Conservation (phyloP, 345 rosid species). For the Syzygium aromaticum region DNA sequence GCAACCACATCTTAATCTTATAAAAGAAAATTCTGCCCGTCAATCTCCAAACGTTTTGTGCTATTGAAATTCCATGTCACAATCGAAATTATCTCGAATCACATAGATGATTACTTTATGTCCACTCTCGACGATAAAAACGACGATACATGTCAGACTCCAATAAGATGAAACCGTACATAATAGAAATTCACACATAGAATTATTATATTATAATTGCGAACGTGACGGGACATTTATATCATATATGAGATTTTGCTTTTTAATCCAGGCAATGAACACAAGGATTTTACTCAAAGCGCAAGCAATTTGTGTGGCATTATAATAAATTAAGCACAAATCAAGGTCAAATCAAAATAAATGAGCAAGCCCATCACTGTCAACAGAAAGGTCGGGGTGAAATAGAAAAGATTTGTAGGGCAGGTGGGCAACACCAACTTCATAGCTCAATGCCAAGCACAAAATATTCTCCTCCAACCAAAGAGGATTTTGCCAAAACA, state of each 20-base stretch:
- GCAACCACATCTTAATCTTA: background rate
- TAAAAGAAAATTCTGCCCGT: background rate
- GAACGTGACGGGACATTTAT: background rate
- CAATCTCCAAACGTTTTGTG: background rate
- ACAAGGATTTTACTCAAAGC: background rate
- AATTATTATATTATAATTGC: background rate
- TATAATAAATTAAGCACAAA: background rate
- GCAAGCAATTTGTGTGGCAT: background rate
- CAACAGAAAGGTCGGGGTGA: background rate
- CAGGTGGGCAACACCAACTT: slow-evolving; percentile 2
- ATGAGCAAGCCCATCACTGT: background rate
- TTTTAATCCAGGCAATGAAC: background rate
- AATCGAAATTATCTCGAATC: background rate
- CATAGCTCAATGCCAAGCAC: slow-evolving; percentile 6
- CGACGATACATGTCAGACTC: background rate
- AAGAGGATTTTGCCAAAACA: slow-evolving; percentile 12
- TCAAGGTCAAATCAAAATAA: background rate
- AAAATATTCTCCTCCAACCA: slow-evolving; percentile 19
- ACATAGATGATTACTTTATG: background rate
- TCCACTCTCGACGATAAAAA: background rate
- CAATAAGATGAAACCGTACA: background rate
- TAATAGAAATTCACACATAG: background rate
- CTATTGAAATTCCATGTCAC: background rate
- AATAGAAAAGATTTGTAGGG: slow-evolving; percentile 16
- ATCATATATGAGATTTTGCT: background rate